Percentiles rank a stretch among this genome's conserved stretches.
phyloP scores from a whole-genome alignment of 2,329 filamentous ascomycete genomes.

The Capronia americana region DNA sequence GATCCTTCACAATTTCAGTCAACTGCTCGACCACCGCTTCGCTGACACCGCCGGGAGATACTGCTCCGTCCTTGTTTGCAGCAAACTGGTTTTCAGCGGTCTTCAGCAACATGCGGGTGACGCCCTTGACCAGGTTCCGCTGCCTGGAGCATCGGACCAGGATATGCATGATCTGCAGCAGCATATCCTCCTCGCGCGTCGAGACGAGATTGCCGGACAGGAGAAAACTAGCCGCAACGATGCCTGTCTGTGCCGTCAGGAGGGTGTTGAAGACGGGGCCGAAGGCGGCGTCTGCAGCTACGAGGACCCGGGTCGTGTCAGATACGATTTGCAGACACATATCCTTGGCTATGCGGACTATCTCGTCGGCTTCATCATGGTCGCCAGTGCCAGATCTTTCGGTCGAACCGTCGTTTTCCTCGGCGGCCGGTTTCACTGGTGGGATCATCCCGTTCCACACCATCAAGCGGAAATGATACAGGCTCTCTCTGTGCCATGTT shows the following conservation, averaged over 20 bases:
- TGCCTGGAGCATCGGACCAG: constrained; percentile 22
- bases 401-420: background rate
- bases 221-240: constrained; percentile 23
- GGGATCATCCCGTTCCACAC: constrained; percentile 28
- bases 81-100: constrained; percentile 20
- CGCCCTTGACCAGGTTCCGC: constrained; percentile 24
- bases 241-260: constrained; percentile 23
- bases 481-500: constrained; percentile 3
- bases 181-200: constrained; percentile 19
- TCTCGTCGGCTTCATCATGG: constrained; percentile 8
- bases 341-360: constrained; percentile 4
- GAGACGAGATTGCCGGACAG: constrained; percentile 20
- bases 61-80: background rate
- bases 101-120: constrained; percentile 29
- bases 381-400: background rate
- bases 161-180: constrained; percentile 21
- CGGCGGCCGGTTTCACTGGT: background rate
- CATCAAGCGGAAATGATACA: constrained; percentile 22
- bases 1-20: constrained; percentile 25
- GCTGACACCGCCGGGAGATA: constrained; percentile 5
- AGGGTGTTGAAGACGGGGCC: constrained; percentile 17
- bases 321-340: constrained; percentile 11
- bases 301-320: constrained; percentile 4
- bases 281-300: constrained; percentile 3
- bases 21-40: constrained; percentile 16